These are phyloP conservation scores for Aspergillus novoparasiticus DNA, from an alignment of 2,329 filamentous ascomycete species.

Conservation along the genomic window DNA sequence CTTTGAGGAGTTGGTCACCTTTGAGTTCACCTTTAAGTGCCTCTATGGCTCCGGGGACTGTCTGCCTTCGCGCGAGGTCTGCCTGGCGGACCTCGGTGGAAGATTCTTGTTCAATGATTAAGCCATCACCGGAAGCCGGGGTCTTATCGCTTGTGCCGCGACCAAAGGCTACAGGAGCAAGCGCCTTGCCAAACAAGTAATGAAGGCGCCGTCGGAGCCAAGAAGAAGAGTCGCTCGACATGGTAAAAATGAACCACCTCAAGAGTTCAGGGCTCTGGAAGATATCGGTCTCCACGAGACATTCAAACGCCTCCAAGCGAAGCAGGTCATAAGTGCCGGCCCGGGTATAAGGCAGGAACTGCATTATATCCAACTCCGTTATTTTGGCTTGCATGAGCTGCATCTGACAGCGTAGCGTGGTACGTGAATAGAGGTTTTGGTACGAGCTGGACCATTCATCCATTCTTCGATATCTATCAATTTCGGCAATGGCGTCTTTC, in stretches of 20 bases:
- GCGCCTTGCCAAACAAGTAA: constrained; percentile 55
- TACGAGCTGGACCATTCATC: constrained; percentile 69
- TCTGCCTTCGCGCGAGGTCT: constrained; percentile 57
- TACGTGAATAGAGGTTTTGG: constrained; percentile 65
- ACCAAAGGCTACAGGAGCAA: constrained; percentile 63
- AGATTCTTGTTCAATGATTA: constrained; percentile 62
- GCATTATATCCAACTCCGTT: constrained; percentile 55
- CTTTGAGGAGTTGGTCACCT: constrained; percentile 52
- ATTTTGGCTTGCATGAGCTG: constrained; percentile 57
- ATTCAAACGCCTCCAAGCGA: constrained; percentile 61
- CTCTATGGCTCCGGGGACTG: constrained; percentile 59
- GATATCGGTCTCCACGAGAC: constrained; percentile 58
- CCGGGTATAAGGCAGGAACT: constrained; percentile 64
- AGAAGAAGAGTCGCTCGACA: constrained; percentile 60
- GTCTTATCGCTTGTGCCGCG: constrained; percentile 41
- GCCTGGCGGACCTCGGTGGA: constrained; percentile 55
- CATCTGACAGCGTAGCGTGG: constrained; percentile 62
- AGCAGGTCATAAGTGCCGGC: constrained; percentile 63
- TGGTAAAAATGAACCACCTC: constrained; percentile 59
- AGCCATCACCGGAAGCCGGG: constrained; percentile 38
- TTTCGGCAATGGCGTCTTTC: constrained; percentile 60
- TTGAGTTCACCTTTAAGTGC: constrained; percentile 58
- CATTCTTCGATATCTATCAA: constrained; percentile 64
- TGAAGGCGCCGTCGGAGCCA: constrained; percentile 59
- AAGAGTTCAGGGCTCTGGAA: constrained; percentile 55